These are phyloP conservation scores for Penicillium vulpinum DNA, from an alignment of 2,329 filamentous ascomycete species.

Conservation along the genomic window DNA sequence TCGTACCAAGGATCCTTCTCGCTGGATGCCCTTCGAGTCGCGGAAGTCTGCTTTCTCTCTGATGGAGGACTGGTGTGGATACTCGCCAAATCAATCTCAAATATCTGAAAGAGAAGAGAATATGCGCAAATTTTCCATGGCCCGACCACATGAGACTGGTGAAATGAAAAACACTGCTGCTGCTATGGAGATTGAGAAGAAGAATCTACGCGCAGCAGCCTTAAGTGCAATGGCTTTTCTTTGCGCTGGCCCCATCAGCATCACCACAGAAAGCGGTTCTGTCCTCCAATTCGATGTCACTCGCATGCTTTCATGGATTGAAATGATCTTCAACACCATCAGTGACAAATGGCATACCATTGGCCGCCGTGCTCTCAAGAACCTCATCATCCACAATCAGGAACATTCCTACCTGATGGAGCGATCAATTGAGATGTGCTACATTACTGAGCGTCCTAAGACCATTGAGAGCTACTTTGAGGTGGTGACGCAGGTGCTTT, in stretches of 20 bases:
- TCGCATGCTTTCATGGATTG: constrained; percentile 92
- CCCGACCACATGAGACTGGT: constrained; percentile 70
- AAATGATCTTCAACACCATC: constrained; percentile 86
- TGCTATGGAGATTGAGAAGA: constrained; percentile 95
- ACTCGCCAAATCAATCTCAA: constrained; percentile 84
- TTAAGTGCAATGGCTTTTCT: constrained; percentile 93
- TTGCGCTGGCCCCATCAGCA: constrained; percentile 78
- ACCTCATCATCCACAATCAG: constrained; percentile 85
- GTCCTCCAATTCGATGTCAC: constrained; percentile 87
- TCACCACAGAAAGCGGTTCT: constrained; percentile 85
- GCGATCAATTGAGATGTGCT: constrained; percentile 88
- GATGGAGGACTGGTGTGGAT: constrained; percentile 99
- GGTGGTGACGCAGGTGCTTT: constrained; percentile 83
- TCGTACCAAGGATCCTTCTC: constrained; percentile 75
- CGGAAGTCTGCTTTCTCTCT: constrained; percentile 91
- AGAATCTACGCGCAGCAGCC: constrained; percentile 84
- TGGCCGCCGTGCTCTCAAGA: constrained; percentile 82
- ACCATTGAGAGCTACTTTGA: constrained; percentile 93
- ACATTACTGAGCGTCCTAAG: constrained; percentile 75
- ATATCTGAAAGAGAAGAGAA: constrained; percentile 80
- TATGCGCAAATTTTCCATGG: constrained; percentile 81
- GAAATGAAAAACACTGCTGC: constrained; percentile 79
- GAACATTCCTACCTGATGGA: constrained; percentile 83
- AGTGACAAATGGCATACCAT: constrained; percentile 92
- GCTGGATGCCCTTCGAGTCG: constrained; percentile 97